These are phyloP conservation scores for Torulaspora maleeae DNA, from an alignment of 805 yeast genomes.

Conservation along the genomic window DNA sequence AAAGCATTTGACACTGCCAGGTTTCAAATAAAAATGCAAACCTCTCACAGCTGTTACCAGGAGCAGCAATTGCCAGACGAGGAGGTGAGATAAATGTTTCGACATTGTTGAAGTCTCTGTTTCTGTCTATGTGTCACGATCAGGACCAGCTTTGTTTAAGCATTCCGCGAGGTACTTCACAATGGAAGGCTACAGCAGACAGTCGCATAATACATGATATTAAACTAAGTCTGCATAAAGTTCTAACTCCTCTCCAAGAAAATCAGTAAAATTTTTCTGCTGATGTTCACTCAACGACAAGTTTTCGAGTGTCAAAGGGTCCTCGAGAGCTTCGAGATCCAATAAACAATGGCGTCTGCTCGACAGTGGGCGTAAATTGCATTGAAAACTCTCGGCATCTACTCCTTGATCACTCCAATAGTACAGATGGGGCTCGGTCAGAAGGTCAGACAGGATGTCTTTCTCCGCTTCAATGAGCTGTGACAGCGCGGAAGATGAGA, in stretches of 20 bases:
- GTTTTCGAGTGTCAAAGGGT: background rate
- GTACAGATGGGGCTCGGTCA: background rate
- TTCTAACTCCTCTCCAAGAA: slow-evolving; percentile 10
- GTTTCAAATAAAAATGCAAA: slow-evolving; percentile 72
- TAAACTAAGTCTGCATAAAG: slow-evolving; percentile 6
- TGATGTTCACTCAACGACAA: slow-evolving; percentile 1
- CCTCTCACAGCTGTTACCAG: slow-evolving; percentile 2
- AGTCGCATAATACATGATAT: background rate
- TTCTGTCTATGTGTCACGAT: background rate
- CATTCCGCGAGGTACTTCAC: too few species aligned
- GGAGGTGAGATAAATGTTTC: background rate
- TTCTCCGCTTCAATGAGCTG: slow-evolving; percentile 4
- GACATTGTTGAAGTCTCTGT: background rate
- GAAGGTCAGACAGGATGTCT: background rate
- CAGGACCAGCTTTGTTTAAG: background rate
- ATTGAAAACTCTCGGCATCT: background rate
- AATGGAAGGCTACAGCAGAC: too few species aligned
- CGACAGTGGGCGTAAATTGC: slow-evolving; percentile 2
- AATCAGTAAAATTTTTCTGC: slow-evolving; percentile 10
- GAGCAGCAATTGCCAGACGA: background rate
- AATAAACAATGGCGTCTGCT: background rate
- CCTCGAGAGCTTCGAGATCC: background rate
- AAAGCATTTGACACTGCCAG: slow-evolving; percentile 77
- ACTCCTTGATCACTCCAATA: slow-evolving; percentile 12
- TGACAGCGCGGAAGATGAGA: slow-evolving; percentile 1